Percentiles rank a stretch among this genome's conserved stretches.
phyloP scores from a whole-genome alignment of 148 eudicot species.

The Vaccinium corymbosum region DNA sequence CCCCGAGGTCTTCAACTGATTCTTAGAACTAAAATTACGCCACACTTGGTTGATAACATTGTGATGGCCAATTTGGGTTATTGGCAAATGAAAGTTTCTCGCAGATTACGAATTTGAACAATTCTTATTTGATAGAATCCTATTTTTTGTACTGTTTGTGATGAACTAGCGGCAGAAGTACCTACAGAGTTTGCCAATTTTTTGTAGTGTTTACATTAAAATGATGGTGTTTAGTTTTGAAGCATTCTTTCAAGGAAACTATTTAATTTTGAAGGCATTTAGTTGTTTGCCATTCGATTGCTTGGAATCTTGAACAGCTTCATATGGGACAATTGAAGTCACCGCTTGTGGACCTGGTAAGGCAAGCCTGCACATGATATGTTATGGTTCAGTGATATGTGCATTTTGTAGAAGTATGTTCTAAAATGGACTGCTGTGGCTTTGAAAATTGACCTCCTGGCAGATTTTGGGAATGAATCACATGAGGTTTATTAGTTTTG shows the following conservation, averaged over 20 bases:
- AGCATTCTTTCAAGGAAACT: background rate
- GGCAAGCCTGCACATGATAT: constrained; percentile 48
- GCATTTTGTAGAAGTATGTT: background rate
- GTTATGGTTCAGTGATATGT: too few species aligned
- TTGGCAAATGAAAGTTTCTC: constrained; percentile 97
- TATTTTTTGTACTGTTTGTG: background rate
- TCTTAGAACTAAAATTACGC: constrained; percentile 75
- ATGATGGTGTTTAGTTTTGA: background rate
- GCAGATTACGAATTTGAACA: too few species aligned
- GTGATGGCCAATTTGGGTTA: constrained; percentile 98
- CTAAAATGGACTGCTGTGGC: too few species aligned
- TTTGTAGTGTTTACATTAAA: background rate
- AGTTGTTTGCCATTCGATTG: too few species aligned
- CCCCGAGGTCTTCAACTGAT: constrained; percentile 96
- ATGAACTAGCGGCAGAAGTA: background rate
- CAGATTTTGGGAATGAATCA: too few species aligned
- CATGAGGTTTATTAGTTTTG: background rate
- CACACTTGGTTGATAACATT: constrained; percentile 92
- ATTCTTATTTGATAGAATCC: too few species aligned
- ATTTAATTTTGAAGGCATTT: too few species aligned
- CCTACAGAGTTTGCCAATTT: background rate
- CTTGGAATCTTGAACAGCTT: constrained; percentile 15
- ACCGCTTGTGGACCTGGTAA: constrained; percentile 74
- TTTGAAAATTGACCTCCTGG: too few species aligned
- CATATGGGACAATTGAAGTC: constrained; percentile 26